These are phyloP conservation scores for Acorus gramineus DNA, from an alignment of 106 monocot genomes.

Conservation along the genomic window DNA sequence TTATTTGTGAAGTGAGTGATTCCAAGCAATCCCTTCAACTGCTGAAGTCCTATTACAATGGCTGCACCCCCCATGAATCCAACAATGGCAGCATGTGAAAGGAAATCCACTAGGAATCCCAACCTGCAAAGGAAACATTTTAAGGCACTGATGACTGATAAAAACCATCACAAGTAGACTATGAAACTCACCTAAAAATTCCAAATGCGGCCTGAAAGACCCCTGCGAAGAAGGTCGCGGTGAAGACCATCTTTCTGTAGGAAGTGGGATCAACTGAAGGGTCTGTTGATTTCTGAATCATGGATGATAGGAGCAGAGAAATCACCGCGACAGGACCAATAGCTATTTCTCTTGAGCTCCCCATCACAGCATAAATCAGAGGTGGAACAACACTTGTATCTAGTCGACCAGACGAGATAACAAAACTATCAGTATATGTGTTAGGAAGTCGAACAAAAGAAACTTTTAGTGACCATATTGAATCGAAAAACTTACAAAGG, in stretches of 20 bases:
- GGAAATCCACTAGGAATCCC: slow-evolving; percentile 74
- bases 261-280: slow-evolving; percentile 32
- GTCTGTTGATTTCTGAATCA: slow-evolving; percentile 63
- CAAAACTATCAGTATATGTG: background rate
- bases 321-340: slow-evolving; percentile 81
- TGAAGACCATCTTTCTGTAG: slow-evolving; percentile 49
- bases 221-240: slow-evolving; percentile 82
- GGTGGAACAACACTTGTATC: slow-evolving; percentile 81
- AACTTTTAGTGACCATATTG: too few species aligned
- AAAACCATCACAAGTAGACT: background rate
- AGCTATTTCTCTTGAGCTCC: slow-evolving; percentile 80
- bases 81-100: slow-evolving; percentile 76
- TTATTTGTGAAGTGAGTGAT: slow-evolving; percentile 69
- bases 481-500: slow-evolving; percentile 65
- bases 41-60: slow-evolving; percentile 65
- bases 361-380: slow-evolving; percentile 79
- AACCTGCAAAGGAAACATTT: slow-evolving; percentile 22
- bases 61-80: slow-evolving; percentile 90
- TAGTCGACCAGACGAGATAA: slow-evolving; percentile 3
- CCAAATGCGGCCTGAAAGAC: slow-evolving; percentile 71
- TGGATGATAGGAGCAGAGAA: slow-evolving; percentile 56
- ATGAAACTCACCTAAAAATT: slow-evolving; percentile 43
- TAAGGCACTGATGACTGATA: background rate
- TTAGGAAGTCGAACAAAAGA: background rate
- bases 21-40: slow-evolving; percentile 76